These are phyloP conservation scores for Pezizomycotina sp. DNA, from an alignment of 2,329 filamentous ascomycete species.

Conservation along the genomic window DNA sequence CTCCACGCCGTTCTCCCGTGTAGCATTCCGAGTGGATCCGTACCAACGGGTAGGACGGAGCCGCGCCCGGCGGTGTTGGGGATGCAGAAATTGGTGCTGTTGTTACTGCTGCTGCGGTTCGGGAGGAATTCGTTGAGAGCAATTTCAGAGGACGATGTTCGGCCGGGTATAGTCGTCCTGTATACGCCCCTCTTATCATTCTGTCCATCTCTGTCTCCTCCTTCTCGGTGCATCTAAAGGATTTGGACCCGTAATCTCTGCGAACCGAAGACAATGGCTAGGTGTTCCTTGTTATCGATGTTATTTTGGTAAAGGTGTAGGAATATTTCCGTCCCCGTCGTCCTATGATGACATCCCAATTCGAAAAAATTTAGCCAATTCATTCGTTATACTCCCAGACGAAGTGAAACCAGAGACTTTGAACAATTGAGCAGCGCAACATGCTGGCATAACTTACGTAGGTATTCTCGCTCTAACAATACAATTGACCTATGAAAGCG, in stretches of 20 bases:
- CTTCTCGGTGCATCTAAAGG: slow-evolving; percentile 51
- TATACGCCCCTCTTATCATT: slow-evolving; percentile 89
- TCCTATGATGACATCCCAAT: slow-evolving; percentile 27
- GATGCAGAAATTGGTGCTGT: slow-evolving; percentile 3
- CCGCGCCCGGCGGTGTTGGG: slow-evolving; percentile 2
- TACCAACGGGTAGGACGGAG: slow-evolving; percentile 48
- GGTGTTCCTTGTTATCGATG: slow-evolving; percentile 83
- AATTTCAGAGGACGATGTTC: slow-evolving; percentile 39
- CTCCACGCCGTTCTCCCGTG: slow-evolving; percentile 98
- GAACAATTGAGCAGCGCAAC: not conserved
- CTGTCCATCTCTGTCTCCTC: slow-evolving; percentile 77
- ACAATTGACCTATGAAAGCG: slow-evolving; percentile 76
- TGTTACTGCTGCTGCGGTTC: slow-evolving; percentile 4
- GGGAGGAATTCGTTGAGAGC: slow-evolving; percentile 6
- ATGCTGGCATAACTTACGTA: slow-evolving; percentile 33
- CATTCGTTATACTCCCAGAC: not conserved
- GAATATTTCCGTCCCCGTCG: slow-evolving; percentile 87
- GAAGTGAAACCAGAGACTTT: slow-evolving; percentile 1
- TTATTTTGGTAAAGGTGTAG: slow-evolving; percentile 87
- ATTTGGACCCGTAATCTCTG: slow-evolving; percentile 59
- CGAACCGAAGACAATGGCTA: slow-evolving; percentile 95
- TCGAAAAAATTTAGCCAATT: not conserved
- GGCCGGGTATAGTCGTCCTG: slow-evolving; percentile 67
- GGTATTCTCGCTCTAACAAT: slow-evolving; percentile 89
- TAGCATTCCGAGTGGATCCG: slow-evolving; percentile 97